Evolutionary conservation across 345 rosid species (phyloP), one percentile per base, ranked within the genome.

Genomic region (Carallia pectinifolia): DNA sequence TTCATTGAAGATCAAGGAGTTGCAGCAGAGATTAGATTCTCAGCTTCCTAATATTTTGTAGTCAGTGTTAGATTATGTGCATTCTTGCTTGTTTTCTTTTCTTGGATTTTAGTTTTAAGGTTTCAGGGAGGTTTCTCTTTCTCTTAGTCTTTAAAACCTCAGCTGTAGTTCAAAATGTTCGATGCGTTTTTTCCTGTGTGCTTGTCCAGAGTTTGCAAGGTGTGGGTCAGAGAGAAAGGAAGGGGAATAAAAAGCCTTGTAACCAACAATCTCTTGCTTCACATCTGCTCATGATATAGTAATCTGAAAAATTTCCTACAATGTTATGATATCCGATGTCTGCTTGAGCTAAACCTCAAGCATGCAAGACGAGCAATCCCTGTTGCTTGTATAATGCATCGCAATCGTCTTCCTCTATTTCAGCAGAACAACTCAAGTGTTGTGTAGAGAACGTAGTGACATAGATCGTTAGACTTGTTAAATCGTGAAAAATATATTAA

Each of bases 1-100:
- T 27, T 81, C 92, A 6, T 31, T 83, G 85, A 92, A 89, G 87
- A 63, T 95, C 4, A 88, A 76, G 81, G 96, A 92, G 80, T 65
- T 92, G 87, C 96, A 89, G 84, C 87, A 81, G 73, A 92, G 96
- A 86, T 73, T 95, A 85, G 94, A 90, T 71, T 83, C 78, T 40
- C 97, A 89, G 82, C 85, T 95, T 23, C 99, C 94, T 18, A 82
- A 84, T 74, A 90, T 95, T 79, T 92, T 92, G 88, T 95, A 95
- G 97, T 82, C 77, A 53, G n/a, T 30, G 19, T 71, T 80, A 81
- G 86, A 76, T 65, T 74, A 61, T 90, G 95, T 90, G 93, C 76
- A 93, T 86, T 90, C 86, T 86, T 84, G 75, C 65, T 67, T 67
- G 61, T 36, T 76, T 62, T n/a, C 19, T 56, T 62, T 71, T 30